A percentile compares a stretch with the other conserved stretches of the same genome.
These are phyloP conservation scores for Kwoniella dejecticola DNA, from an alignment of 768 basidiomycete species.

Conservation along the genomic window DNA sequence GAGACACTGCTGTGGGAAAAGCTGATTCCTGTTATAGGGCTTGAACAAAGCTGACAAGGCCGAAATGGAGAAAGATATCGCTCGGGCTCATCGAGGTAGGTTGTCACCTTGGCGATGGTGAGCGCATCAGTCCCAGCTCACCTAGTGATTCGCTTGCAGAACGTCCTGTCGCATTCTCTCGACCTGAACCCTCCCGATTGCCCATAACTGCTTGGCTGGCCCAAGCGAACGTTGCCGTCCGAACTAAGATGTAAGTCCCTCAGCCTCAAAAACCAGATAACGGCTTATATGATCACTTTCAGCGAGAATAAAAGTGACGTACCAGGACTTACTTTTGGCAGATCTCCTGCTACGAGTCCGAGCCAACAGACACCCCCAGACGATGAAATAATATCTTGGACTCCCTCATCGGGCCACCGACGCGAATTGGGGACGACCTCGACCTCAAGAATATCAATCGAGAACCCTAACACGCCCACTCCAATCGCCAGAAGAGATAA, in stretches of 20 bases:
- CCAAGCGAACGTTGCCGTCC: conserved; percentile 4
- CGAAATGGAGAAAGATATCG: conserved; percentile 31
- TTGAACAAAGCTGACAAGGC: conserved; percentile 34
- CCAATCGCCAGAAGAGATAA: conserved; percentile 3
- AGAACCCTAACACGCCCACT: conserved; percentile 19
- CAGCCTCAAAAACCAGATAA: neutral
- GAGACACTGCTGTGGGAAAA: too few species aligned
- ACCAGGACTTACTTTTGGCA: conserved; percentile 21
- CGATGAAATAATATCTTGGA: conserved; percentile 27
- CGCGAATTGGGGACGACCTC: neutral
- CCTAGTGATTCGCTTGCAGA: conserved; percentile 5
- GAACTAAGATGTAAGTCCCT: neutral
- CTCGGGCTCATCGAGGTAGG: conserved; percentile 29
- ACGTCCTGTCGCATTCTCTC: conserved; percentile 11
- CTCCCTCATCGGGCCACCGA: conserved; percentile 19
- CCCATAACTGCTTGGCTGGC: conserved; percentile 26
- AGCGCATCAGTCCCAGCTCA: neutral
- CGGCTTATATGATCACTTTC: neutral
- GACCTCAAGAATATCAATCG: conserved; percentile 15
- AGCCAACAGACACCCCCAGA: conserved; percentile 15
- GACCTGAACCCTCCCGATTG: conserved; percentile 19
- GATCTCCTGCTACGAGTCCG: conserved; percentile 15
- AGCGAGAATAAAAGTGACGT: neutral
- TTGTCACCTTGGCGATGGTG: neutral
- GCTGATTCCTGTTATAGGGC: conserved; percentile 15